These are phyloP conservation scores for Elsinoe ampelina DNA, from an alignment of 2,329 filamentous ascomycete genomes.

Conservation along the genomic window DNA sequence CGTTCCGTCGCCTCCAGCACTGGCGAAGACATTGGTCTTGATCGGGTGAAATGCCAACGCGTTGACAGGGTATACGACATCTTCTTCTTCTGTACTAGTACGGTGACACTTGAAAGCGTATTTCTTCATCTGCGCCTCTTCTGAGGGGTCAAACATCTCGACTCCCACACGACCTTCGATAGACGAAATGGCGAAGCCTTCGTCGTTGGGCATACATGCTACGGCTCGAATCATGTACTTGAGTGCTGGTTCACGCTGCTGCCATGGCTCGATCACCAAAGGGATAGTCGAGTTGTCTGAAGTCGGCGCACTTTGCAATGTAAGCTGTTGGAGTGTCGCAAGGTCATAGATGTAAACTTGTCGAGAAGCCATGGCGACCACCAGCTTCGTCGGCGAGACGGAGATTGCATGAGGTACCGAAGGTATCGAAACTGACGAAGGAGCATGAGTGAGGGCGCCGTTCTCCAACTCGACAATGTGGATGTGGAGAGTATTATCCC, in stretches of 20 bases:
- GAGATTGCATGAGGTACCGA: slow-evolving; percentile 84
- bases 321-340: slow-evolving; percentile 51
- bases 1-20: slow-evolving; percentile 79
- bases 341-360: slow-evolving; percentile 95
- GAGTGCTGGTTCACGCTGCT: slow-evolving; percentile 83
- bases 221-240: slow-evolving; percentile 94
- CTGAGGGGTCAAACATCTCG: slow-evolving; percentile 90
- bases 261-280: slow-evolving; percentile 67
- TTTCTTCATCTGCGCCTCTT: slow-evolving; percentile 80
- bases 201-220: slow-evolving; percentile 92
- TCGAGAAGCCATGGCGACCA: slow-evolving; percentile 91
- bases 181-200: slow-evolving; percentile 80
- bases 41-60: slow-evolving; percentile 79
- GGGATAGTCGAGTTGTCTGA: slow-evolving; percentile 25
- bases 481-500: slow-evolving; percentile 85
- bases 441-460: slow-evolving; percentile 41
- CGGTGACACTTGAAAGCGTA: slow-evolving; percentile 99
- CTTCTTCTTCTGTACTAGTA: slow-evolving; percentile 55
- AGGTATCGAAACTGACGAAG: slow-evolving; percentile 61
- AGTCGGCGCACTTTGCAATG: slow-evolving; percentile 35
- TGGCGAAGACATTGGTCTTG: slow-evolving; percentile 68
- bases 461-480: slow-evolving; percentile 49
- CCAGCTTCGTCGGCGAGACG: slow-evolving; percentile 69
- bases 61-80: slow-evolving; percentile 87
- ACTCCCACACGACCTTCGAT: slow-evolving; percentile 95